Conservation (phyloP, 179 eudicot species). For the Beta lomatogona region DNA sequence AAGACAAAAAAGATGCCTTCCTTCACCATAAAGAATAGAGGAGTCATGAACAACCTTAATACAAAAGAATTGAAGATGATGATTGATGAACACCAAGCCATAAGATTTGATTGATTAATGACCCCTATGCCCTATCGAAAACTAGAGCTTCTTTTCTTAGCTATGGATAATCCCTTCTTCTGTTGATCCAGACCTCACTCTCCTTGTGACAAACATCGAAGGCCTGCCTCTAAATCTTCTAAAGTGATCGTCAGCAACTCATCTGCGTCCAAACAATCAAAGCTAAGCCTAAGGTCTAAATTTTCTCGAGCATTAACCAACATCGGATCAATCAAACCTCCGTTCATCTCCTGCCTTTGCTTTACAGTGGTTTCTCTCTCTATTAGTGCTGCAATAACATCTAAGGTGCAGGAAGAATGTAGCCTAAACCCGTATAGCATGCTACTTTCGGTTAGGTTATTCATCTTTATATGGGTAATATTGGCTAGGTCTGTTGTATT, state of each 20-base stretch:
- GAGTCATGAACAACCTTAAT: constrained; percentile 11
- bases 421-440: constrained; percentile 74
- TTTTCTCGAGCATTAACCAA: constrained; percentile 83
- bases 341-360: constrained; percentile 87
- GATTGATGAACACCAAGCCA: neutral
- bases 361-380: constrained; percentile 69
- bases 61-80: constrained; percentile 32
- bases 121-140: constrained; percentile 4
- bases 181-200: neutral
- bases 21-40: constrained; percentile 8
- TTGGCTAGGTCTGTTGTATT: constrained; percentile 62
- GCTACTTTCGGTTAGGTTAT: constrained; percentile 57
- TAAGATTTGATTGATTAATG: neutral
- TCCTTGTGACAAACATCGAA: constrained; percentile 53
- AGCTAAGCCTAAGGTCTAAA: constrained; percentile 77
- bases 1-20: neutral
- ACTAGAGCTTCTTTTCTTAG: constrained; percentile 3
- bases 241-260: constrained; percentile 75
- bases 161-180: neutral
- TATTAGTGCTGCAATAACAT: constrained; percentile 57
- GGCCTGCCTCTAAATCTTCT: constrained; percentile 72
- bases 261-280: constrained; percentile 74
- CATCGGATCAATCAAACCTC: constrained; percentile 88
- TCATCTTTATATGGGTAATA: constrained; percentile 77
- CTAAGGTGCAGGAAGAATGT: constrained; percentile 64